A percentile compares a stretch with the other conserved stretches of the same genome.
These are phyloP conservation scores for Penicillium sp. DNA, from an alignment of 2,329 filamentous ascomycete species.

Conservation along the genomic window DNA sequence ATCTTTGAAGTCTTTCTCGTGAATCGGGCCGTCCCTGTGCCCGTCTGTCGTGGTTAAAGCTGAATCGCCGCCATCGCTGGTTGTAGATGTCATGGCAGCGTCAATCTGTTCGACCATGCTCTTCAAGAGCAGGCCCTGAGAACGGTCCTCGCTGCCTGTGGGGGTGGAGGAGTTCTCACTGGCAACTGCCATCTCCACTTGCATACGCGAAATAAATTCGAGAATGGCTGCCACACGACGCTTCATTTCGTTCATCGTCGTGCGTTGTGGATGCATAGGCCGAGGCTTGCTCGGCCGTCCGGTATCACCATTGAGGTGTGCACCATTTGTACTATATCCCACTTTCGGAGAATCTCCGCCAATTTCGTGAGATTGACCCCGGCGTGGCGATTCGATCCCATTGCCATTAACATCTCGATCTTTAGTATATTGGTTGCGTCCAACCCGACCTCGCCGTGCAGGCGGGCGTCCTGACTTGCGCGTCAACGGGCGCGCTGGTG, in stretches of 20 bases:
- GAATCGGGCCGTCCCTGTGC: conserved; percentile 29
- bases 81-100: conserved; percentile 30
- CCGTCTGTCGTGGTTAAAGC: conserved; percentile 30
- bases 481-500: conserved; percentile 45
- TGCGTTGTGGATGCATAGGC: conserved; percentile 59
- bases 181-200: conserved; percentile 77
- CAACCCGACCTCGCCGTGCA: conserved; percentile 68
- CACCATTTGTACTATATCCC: conserved; percentile 39
- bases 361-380: conserved; percentile 45
- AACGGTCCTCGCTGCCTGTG: conserved; percentile 42
- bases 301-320: conserved; percentile 61
- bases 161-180: conserved; percentile 49
- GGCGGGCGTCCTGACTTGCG: conserved; percentile 68
- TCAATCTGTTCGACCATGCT: conserved; percentile 42
- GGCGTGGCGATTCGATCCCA: conserved; percentile 48
- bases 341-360: conserved; percentile 44
- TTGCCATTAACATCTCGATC: conserved; percentile 68
- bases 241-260: conserved; percentile 87
- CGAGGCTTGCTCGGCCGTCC: conserved; percentile 65
- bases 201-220: conserved; percentile 86
- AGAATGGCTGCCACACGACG: conserved; percentile 81
- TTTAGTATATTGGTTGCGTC: conserved; percentile 82
- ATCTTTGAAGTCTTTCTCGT: conserved; percentile 68
- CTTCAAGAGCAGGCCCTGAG: conserved; percentile 39
- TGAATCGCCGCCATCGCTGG: conserved; percentile 32